Conservation (phyloP, 345 rosid species). For the Melaleuca alternifolia region DNA sequence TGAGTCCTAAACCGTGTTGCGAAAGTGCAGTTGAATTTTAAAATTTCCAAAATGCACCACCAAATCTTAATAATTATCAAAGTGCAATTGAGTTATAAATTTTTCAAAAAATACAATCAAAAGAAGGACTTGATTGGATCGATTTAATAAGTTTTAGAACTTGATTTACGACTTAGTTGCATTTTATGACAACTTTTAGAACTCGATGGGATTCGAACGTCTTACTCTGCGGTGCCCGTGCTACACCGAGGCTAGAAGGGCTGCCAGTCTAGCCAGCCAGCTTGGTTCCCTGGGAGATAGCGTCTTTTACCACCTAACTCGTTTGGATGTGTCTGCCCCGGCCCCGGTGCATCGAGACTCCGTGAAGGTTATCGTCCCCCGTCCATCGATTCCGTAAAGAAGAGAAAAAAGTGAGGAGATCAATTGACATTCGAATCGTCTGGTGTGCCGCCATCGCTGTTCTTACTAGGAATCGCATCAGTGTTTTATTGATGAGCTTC, state of each 20-base stretch:
- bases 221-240: neutral
- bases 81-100: too few relatives aligned
- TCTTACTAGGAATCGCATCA: neutral
- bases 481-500: neutral
- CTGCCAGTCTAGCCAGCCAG: neutral
- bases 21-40: too few relatives aligned
- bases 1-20: too few relatives aligned
- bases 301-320: slow-evolving; percentile 36
- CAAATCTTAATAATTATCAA: too few relatives aligned
- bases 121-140: too few relatives aligned
- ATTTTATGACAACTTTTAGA: too few relatives aligned
- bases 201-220: neutral
- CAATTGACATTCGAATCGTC: neutral
- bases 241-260: neutral
- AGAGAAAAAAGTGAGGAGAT: neutral
- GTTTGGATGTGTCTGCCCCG: slow-evolving; percentile 19
- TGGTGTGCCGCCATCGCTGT: neutral
- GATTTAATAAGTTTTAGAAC: too few relatives aligned
- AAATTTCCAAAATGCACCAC: too few relatives aligned
- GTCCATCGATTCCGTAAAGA: neutral
- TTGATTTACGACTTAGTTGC: too few relatives aligned
- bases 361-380: slow-evolving; percentile 13
- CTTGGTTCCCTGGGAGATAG: neutral
- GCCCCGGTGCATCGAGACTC: slow-evolving; percentile 30
- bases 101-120: too few relatives aligned